These are phyloP conservation scores for Suillus lakei DNA, from an alignment of 768 basidiomycete species.

Conservation along the genomic window DNA sequence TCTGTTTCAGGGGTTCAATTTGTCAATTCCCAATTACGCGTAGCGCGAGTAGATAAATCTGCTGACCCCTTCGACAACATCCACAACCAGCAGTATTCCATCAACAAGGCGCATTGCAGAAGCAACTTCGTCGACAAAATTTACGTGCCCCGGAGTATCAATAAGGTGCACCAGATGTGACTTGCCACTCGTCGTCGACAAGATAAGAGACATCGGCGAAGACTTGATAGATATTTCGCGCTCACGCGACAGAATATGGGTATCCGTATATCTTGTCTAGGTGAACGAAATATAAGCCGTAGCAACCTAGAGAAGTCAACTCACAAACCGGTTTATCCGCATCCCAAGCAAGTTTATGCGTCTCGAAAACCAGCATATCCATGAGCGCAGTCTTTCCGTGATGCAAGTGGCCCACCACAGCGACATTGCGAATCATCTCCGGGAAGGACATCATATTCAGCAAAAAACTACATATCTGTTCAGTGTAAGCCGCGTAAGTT, in stretches of 20 bases:
- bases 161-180: slow-evolving; percentile 93
- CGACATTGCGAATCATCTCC: slow-evolving; percentile 95
- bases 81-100: slow-evolving; percentile 92
- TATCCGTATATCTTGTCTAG: slow-evolving; percentile 95
- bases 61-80: slow-evolving; percentile 94
- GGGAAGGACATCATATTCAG: slow-evolving; percentile 91
- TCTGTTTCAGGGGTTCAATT: slow-evolving; percentile 44
- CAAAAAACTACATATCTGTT: slow-evolving; percentile 66
- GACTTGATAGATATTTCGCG: slow-evolving; percentile 96
- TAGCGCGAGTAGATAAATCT: not conserved
- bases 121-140: slow-evolving; percentile 98
- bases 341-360: slow-evolving; percentile 94
- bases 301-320: slow-evolving; percentile 15
- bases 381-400: slow-evolving; percentile 97
- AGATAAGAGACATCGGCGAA: slow-evolving; percentile 91
- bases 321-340: slow-evolving; percentile 81
- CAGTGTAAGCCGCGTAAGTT: slow-evolving; percentile 9
- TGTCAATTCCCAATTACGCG: slow-evolving; percentile 11
- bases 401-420: slow-evolving; percentile 94
- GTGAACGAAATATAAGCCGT: slow-evolving; percentile 23
- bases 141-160: slow-evolving; percentile 98
- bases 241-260: slow-evolving; percentile 85
- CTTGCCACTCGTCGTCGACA: slow-evolving; percentile 86
- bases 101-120: slow-evolving; percentile 85
- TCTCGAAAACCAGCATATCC: slow-evolving; percentile 98